Evolutionary conservation across 1,284 basidiomycete genomes (phyloP).

Genomic region (Trichosporon asahii): DNA sequence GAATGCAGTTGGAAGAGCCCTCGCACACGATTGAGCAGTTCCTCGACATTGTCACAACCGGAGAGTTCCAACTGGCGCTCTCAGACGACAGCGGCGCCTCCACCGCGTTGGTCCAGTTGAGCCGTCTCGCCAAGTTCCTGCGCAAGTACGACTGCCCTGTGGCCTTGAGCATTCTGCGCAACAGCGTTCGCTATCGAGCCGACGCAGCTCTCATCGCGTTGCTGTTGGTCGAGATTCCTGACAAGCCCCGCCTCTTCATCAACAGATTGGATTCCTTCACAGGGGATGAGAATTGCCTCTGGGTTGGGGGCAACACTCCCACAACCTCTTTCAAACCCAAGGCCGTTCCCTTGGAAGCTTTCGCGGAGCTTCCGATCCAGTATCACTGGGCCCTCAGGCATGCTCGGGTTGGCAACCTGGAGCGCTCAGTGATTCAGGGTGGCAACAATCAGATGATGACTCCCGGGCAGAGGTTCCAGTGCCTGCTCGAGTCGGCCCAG

Average conservation of each 20-base stretch:
- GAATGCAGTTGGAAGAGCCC: neutral
- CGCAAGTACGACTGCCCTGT: neutral
- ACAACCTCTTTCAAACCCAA: neutral
- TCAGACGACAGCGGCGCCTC: neutral
- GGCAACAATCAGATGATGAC: too few relatives aligned
- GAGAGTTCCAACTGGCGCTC: neutral
- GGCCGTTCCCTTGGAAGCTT: neutral
- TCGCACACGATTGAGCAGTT: neutral
- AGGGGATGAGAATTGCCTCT: too few relatives aligned
- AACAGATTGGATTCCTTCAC: neutral
- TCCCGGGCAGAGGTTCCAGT: too few relatives aligned
- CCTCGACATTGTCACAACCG: neutral
- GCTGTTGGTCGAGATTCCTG: neutral
- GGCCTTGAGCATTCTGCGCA: neutral
- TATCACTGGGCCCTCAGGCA: neutral
- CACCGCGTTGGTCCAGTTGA: neutral
- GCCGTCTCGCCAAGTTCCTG: neutral
- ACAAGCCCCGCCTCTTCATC: neutral
- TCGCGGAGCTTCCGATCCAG: neutral
- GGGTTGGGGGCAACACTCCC: too few relatives aligned
- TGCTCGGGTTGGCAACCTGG: neutral
- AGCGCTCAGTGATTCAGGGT: too few relatives aligned
- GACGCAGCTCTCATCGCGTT: neutral
- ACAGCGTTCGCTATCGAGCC: neutral
- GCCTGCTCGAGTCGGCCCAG: too few relatives aligned